Conservation (phyloP, 1,139 yeast species). For the Blastobotrys capitulatus region DNA sequence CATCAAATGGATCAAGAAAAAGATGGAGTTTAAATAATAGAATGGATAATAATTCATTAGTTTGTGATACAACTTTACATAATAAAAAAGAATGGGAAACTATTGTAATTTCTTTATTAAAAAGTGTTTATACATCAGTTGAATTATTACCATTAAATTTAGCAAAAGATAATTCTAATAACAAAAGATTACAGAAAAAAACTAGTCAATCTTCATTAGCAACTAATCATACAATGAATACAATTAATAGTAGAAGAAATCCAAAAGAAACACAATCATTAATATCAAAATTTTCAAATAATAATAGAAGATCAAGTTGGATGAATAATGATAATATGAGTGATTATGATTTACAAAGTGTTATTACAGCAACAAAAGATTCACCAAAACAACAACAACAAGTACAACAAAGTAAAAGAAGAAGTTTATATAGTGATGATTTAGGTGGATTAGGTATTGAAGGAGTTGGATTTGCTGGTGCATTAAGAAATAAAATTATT, state of each 20-base stretch:
- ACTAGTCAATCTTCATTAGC: slow-evolving; percentile 13
- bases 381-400: slow-evolving; percentile 12
- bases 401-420: too few relatives aligned
- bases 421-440: slow-evolving; percentile 18
- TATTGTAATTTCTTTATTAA: slow-evolving; percentile 22
- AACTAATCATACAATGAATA: background rate
- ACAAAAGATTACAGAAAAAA: slow-evolving; percentile 19
- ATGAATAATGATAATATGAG: slow-evolving; percentile 21
- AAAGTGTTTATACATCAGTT: slow-evolving; percentile 28
- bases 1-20: slow-evolving; percentile 9
- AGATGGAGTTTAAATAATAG: slow-evolving; percentile 20
- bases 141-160: slow-evolving; percentile 27
- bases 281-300: slow-evolving; percentile 15
- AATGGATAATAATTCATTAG: slow-evolving; percentile 19
- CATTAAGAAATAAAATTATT: slow-evolving; percentile 28
- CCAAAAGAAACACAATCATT: slow-evolving; percentile 14
- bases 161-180: slow-evolving; percentile 14
- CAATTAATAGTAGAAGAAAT: slow-evolving; percentile 5
- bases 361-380: slow-evolving; percentile 12
- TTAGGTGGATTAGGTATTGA: slow-evolving; percentile 11
- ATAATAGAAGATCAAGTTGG: slow-evolving; percentile 24
- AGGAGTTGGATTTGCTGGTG: slow-evolving; percentile 32
- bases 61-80: slow-evolving; percentile 17
- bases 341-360: slow-evolving; percentile 24
- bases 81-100: slow-evolving; percentile 27